These are phyloP conservation scores for Cordyceps javanica DNA, from an alignment of 2,329 filamentous ascomycete genomes.

Conservation along the genomic window DNA sequence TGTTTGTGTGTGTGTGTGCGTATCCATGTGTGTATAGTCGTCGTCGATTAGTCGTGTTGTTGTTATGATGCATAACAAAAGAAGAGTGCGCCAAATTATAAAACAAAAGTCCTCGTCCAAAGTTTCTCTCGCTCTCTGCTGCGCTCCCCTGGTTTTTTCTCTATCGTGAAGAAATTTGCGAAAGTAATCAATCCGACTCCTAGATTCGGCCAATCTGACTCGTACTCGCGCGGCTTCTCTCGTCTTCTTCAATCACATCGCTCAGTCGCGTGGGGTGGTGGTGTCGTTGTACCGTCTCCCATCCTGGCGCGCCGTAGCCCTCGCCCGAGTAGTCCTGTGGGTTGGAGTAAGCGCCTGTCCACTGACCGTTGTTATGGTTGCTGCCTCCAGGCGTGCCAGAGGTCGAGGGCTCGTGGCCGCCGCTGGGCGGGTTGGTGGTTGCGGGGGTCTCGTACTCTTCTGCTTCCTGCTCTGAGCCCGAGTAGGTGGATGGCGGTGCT, in stretches of 20 bases:
- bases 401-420: conserved; percentile 26
- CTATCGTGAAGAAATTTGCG: neutral
- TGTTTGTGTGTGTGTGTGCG: neutral
- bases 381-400: conserved; percentile 21
- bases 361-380: conserved; percentile 24
- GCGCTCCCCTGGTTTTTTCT: neutral
- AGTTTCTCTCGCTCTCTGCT: neutral
- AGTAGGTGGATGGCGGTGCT: conserved; percentile 37
- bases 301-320: conserved; percentile 61
- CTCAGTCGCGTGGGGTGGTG: conserved; percentile 85
- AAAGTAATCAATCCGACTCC: conserved; percentile 8
- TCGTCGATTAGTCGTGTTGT: neutral
- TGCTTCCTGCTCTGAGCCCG: conserved; percentile 44
- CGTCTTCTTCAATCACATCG: conserved; percentile 81
- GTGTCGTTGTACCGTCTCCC: conserved; percentile 72
- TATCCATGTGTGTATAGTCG: neutral
- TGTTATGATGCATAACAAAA: neutral
- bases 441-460: conserved; percentile 54
- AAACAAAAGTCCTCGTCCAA: neutral
- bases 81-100: neutral
- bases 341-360: conserved; percentile 36
- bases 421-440: conserved; percentile 35
- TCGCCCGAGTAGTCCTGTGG: conserved; percentile 59
- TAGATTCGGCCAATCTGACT: conserved; percentile 49
- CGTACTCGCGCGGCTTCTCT: conserved; percentile 68